Evolutionary conservation across 2,329 filamentous ascomycete species (phyloP), one percentile per base, ranked within the genome.

Genomic region (Phialemonium atrogriseum): DNA sequence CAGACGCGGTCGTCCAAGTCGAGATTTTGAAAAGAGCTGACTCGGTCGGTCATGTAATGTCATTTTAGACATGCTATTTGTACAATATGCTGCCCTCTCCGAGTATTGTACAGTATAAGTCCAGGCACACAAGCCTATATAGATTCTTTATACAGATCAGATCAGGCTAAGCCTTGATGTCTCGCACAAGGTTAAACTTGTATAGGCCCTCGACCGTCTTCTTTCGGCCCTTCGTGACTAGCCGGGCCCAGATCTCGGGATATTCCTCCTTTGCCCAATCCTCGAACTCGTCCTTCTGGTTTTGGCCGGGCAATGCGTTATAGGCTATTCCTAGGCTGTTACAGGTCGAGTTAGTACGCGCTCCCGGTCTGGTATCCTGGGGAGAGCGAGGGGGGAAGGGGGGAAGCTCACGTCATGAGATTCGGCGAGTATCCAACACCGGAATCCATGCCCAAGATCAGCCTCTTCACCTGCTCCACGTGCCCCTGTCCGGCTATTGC

Each of bases 301-400:
- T 67, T 37, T 71, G 68, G 36, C 70, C 74, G 3, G 74, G 77
- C 3, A 86, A 68, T 8, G 76, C 79, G 45, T 89, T 91, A 55
- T 84, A 86, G 36, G 86, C 67, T 16, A 80, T 72, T 11, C 79
- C 85, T 28, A 94, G 63, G 18, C 84, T 87, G 34, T n/a, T n/a
- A n/a, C n/a, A n/a, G n/a, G n/a, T n/a, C n/a, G n/a, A n/a, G n/a
- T n/a, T n/a, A n/a, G n/a, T n/a, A n/a, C n/a, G n/a, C n/a, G n/a
- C n/a, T n/a, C n/a, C n/a, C n/a, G n/a, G n/a, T n/a, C n/a, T n/a
- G n/a, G n/a, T n/a, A n/a, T n/a, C n/a, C n/a, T n/a, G n/a, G n/a
- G n/a, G n/a, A n/a, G n/a, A n/a, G n/a, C n/a, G n/a, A n/a, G n/a
- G n/a, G n/a, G n/a, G n/a, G 19, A 11, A 19, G 35, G 4, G 19